phyloP scores from a whole-genome alignment of 108 stramenopile species.

The Parmales sp. region DNA sequence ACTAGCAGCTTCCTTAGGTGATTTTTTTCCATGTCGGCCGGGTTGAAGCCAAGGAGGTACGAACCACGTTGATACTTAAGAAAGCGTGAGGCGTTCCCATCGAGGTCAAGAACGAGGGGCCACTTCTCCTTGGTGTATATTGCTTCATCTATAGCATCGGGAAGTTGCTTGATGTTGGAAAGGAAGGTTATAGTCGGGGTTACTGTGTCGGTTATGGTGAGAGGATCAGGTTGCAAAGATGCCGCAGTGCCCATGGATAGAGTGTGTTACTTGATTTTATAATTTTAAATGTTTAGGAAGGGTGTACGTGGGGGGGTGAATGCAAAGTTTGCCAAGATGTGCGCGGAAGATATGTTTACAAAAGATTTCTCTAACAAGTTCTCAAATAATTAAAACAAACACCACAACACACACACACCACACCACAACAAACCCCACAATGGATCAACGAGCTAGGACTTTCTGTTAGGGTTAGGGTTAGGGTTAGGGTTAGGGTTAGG shows the following conservation, averaged over 20 bases:
- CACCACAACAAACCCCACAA: no score
- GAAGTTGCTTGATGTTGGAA: background rate
- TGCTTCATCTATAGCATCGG: background rate
- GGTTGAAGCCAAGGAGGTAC: conserved; percentile 13
- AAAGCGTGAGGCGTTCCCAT: conserved; percentile 22
- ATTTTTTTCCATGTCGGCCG: conserved; percentile 6
- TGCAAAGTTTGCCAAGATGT: no score
- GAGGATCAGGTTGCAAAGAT: no score
- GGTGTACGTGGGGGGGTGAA: no score
- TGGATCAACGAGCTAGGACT: no score
- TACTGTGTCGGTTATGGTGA: background rate
- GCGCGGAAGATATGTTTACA: no score
- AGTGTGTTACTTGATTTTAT: no score
- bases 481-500: background rate
- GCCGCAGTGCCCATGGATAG: no score
- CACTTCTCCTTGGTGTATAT: conserved; percentile 18
- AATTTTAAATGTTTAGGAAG: no score
- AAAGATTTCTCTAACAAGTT: no score
- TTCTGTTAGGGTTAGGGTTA: conserved; percentile 1
- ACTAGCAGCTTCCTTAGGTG: conserved; percentile 24
- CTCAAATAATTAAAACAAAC: no score
- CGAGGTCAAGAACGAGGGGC: conserved; percentile 26
- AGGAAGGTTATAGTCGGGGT: background rate
- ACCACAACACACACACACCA: no score
- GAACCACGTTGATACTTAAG: conserved; percentile 27